Evolutionary conservation across 768 basidiomycete genomes (phyloP), one percentile per base, ranked within the genome.

Genomic region (Calvatia gigantea): DNA sequence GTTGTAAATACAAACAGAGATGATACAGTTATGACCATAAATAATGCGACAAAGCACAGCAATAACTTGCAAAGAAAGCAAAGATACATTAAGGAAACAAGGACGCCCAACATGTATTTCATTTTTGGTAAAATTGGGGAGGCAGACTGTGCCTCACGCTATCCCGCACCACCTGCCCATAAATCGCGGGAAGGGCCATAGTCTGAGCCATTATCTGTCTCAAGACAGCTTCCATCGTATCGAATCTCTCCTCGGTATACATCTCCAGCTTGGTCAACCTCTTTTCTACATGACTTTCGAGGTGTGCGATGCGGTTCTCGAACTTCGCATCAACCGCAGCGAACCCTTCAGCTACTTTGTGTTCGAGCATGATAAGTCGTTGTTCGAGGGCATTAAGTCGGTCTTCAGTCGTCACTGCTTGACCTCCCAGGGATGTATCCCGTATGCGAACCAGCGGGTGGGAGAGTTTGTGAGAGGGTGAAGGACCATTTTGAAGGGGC

Each of bases 371-470:
- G 4, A 64, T 51, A 23, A 73, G 53, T 7, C 68, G 66, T 51
- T 66, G 67, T 32, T 72, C 70, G 0, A 73, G 65, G 27, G 65
- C 61, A 3, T 58, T 50, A 19, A 67, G 58, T 14, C 62, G 60
- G 6, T 69, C 66, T 38, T 70, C 64, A 2, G 65, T 55, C 8
- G 64, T 63, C 29, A 47, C 54, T 8, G 56, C 47, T 44, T 61
- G 60, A 1, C 60, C 60, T 3, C 51, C 51, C 15, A 57, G 48
- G 15, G 60, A 56, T 4, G 54, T 55, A 23, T 69, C 65, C 28
- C 61, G 65, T n/a, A 72, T 59, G 17, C 64, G 57, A 42, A 69
- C 64, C 6, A 72, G 60, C 6, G 69, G 62, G 59, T 72, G 70
- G 15, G 61, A 60, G 37, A 60, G 56, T 25, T 51, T 54, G 41